phyloP scores from a whole-genome alignment of 345 rosid species.

The Citrus cavaleriei region DNA sequence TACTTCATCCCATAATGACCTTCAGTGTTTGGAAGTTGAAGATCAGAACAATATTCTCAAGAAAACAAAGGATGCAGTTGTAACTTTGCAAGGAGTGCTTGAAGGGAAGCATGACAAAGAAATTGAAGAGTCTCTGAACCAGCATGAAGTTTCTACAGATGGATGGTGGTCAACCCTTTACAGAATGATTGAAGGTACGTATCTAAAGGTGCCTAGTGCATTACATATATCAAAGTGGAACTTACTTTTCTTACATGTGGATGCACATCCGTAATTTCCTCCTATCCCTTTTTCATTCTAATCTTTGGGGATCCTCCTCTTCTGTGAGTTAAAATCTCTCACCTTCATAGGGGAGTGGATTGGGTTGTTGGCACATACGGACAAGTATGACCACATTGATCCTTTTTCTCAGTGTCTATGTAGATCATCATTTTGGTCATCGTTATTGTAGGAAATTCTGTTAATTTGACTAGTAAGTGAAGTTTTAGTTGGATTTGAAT shows the following conservation, averaged over 20 bases:
- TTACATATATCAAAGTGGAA: not conserved
- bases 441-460: no score
- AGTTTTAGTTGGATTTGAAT: not conserved
- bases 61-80: constrained; percentile 73
- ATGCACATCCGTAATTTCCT: not conserved
- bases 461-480: not conserved
- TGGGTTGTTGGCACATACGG: not conserved
- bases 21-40: constrained; percentile 46
- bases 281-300: not conserved
- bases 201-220: not conserved
- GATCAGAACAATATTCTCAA: constrained; percentile 56
- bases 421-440: not conserved
- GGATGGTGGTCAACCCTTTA: constrained; percentile 93
- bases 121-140: constrained; percentile 50
- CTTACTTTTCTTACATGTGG: not conserved
- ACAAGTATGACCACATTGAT: not conserved
- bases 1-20: constrained; percentile 65
- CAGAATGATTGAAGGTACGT: constrained; percentile 80
- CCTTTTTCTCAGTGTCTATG: not conserved
- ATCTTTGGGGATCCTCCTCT: not conserved
- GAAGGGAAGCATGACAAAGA: constrained; percentile 74
- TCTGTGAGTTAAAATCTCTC: not conserved
- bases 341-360: not conserved
- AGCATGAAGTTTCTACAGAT: constrained; percentile 50
- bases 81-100: constrained; percentile 66